Evolutionary conservation across 2,329 filamentous ascomycete genomes (phyloP).

Genomic region (Pseudogymnoascus sp.): DNA sequence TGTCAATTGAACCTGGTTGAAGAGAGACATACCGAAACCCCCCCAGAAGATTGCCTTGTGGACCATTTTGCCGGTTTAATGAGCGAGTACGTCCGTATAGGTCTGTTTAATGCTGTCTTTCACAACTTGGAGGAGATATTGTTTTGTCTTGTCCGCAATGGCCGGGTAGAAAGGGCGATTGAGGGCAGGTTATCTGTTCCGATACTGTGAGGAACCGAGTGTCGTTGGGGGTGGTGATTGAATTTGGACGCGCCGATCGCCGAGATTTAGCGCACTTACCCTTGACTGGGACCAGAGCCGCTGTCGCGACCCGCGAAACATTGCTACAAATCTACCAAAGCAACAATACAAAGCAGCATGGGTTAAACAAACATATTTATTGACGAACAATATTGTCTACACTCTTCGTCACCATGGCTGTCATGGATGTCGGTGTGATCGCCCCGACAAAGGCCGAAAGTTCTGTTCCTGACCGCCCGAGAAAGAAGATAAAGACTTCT

Average conservation of each 20-base stretch:
- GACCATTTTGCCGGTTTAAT: conserved; percentile 23
- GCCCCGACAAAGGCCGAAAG: neutral
- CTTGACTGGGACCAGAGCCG: neutral
- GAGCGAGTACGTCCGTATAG: neutral
- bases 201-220: conserved; percentile 1
- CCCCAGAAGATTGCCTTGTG: conserved; percentile 69
- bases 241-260: conserved; percentile 6
- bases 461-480: conserved; percentile 9
- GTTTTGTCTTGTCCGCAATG: conserved; percentile 4
- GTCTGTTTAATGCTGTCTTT: neutral
- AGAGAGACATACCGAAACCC: conserved; percentile 69
- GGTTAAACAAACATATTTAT: conserved; percentile 6
- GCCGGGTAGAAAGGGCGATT: neutral
- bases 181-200: neutral
- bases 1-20: conserved; percentile 5
- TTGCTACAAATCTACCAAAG: neutral
- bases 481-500: conserved; percentile 58
- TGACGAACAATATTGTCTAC: neutral
- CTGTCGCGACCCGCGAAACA: neutral
- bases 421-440: neutral
- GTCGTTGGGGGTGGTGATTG: conserved; percentile 6
- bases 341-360: neutral
- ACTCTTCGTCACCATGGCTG: neutral
- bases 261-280: conserved; percentile 3
- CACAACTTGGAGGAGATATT: neutral